phyloP scores from a whole-genome alignment of 2,329 filamentous ascomycete species.

The Phaeosphaeriaceae sp. region DNA sequence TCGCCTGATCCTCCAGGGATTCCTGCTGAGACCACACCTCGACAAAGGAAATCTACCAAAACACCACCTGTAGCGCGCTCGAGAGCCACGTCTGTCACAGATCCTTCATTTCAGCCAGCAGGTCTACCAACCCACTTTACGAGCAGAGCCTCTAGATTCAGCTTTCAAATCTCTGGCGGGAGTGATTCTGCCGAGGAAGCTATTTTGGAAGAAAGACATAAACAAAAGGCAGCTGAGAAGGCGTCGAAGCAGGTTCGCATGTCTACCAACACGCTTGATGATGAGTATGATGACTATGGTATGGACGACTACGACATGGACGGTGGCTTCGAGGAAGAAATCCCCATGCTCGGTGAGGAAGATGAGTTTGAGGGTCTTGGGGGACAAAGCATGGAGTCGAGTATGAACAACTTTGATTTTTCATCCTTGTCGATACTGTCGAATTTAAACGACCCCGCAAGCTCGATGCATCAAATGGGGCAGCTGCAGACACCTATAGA shows the following conservation, averaged over 20 bases:
- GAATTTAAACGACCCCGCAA: conserved; percentile 24
- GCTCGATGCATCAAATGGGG: conserved; percentile 28
- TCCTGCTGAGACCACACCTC: conserved; percentile 34
- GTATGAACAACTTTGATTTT: conserved; percentile 43
- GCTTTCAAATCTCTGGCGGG: conserved; percentile 79
- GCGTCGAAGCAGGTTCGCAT: conserved; percentile 50
- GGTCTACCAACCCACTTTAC: conserved; percentile 53
- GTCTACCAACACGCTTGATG: conserved; percentile 45
- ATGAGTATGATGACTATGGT: conserved; percentile 48
- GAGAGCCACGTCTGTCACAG: conserved; percentile 45
- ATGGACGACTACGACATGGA: conserved; percentile 57
- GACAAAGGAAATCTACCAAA: conserved; percentile 44
- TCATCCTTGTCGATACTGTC: conserved; percentile 36
- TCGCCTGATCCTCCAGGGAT: conserved; percentile 31
- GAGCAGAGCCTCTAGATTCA: conserved; percentile 79
- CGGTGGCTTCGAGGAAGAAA: conserved; percentile 70
- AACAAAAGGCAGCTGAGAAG: conserved; percentile 68
- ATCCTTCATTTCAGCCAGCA: conserved; percentile 44
- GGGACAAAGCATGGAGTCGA: conserved; percentile 32
- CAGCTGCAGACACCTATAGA: conserved; percentile 38
- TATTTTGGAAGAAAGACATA: conserved; percentile 75
- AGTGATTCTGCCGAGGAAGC: conserved; percentile 71
- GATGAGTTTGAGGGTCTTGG: conserved; percentile 38
- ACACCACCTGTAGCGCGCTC: conserved; percentile 44
- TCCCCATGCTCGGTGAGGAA: conserved; percentile 60